Percentiles rank a stretch among this genome's conserved stretches.
These are phyloP conservation scores for Colletotrichum musae DNA, from an alignment of 2,329 filamentous ascomycete genomes.

Conservation along the genomic window DNA sequence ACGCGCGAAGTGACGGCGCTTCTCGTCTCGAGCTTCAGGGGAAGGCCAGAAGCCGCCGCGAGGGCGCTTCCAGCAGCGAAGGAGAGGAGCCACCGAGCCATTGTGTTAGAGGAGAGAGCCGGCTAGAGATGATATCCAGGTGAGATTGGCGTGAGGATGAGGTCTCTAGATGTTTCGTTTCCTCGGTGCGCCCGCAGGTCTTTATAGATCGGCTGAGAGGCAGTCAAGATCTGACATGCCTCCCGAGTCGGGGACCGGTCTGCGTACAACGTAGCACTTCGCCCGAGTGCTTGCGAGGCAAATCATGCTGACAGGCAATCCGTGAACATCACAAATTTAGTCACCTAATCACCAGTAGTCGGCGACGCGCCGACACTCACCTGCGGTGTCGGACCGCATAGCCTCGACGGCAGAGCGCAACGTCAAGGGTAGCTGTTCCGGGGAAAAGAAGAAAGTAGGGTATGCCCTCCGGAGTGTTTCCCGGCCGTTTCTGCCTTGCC, in stretches of 20 bases:
- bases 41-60: constrained; percentile 42
- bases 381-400: constrained; percentile 21
- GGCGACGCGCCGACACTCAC: constrained; percentile 4
- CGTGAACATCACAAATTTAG: constrained; percentile 34
- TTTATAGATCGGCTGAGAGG: constrained; percentile 19
- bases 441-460: neutral
- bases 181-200: neutral
- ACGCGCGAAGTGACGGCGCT: constrained; percentile 50
- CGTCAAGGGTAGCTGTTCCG: constrained; percentile 15
- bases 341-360: constrained; percentile 28
- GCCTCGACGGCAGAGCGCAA: constrained; percentile 11
- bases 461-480: constrained; percentile 21
- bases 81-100: constrained; percentile 40
- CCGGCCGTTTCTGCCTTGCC: constrained; percentile 17
- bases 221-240: constrained; percentile 3
- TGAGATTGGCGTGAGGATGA: constrained; percentile 25
- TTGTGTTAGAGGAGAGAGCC: constrained; percentile 14
- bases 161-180: constrained; percentile 7
- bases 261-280: neutral
- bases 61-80: constrained; percentile 37
- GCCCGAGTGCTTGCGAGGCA: neutral
- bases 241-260: constrained; percentile 4
- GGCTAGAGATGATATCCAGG: constrained; percentile 13
- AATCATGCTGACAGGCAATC: neutral
- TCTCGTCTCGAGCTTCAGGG: constrained; percentile 54